A percentile compares a stretch with the other conserved stretches of the same genome.
These are phyloP conservation scores for Gastrolobium villosum DNA, from an alignment of 306 rosid genomes.

Conservation along the genomic window DNA sequence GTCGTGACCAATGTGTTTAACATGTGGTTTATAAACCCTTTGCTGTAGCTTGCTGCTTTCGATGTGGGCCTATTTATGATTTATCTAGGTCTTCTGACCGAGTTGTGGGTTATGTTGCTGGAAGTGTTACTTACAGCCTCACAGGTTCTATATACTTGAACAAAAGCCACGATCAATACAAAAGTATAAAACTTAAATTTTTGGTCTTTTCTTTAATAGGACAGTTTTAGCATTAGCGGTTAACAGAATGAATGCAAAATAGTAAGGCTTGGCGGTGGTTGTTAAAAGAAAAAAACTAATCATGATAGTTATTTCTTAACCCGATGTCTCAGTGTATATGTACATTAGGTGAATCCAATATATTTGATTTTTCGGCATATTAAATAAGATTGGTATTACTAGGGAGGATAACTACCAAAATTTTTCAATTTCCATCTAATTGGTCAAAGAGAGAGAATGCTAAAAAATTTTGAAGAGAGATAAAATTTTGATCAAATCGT, in stretches of 20 bases:
- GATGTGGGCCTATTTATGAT: background rate
- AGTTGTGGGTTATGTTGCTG: too few relatives aligned
- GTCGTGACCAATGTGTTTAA: background rate
- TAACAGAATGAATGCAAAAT: background rate
- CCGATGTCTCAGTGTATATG: background rate
- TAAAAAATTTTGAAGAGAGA: too few relatives aligned
- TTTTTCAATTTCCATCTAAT: too few relatives aligned
- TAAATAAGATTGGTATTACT: background rate
- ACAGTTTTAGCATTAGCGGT: background rate
- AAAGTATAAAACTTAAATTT: background rate
- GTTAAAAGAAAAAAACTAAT: background rate
- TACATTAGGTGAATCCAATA: too few relatives aligned
- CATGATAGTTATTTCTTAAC: background rate
- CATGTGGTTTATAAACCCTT: background rate
- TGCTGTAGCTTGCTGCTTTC: background rate
- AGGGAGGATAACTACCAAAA: too few relatives aligned
- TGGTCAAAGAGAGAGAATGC: too few relatives aligned
- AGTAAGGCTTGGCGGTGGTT: background rate
- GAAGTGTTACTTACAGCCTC: background rate
- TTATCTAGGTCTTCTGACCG: too few relatives aligned
- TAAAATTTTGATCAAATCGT: too few relatives aligned
- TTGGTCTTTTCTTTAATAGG: background rate
- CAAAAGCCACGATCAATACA: background rate
- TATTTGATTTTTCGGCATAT: background rate
- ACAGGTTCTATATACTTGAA: background rate